Base-by-base conservation (phyloP, 805 yeast genomes). In the Wickerhamomyces pijperi region DNA sequence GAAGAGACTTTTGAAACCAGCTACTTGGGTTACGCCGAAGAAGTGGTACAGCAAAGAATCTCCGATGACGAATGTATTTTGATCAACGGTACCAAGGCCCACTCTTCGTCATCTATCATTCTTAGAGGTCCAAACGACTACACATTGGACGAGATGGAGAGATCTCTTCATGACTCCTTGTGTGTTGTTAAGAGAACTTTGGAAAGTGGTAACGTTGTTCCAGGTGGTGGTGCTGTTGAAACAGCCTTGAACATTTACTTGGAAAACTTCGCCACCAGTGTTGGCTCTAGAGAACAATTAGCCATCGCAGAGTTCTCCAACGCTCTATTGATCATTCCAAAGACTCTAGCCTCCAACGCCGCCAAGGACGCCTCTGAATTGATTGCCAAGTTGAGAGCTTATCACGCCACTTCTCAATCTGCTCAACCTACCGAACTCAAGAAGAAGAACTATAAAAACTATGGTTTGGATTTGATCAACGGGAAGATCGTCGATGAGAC, bases 151-250 rank as follows among this genome's bases (percentile, higher is more conserved):
- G 99, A 92, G 67, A 90, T 94, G 97, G 96, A 92, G 65, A 77
- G 99, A 63, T 87, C 97, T 0, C 62, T 94, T 44, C 97, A 86
- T 55, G 99, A 92, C 59, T 84, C 97, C 3, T 69, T 92, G 47
- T 78, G 86, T 35, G 98, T 92, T 29, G 95, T 92, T 29, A 92
- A 92, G 67, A 78, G 98, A 58, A 87, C 97, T 12, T 72, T 94
- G 49, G 98, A 92, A 63, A 78, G 90, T 54, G 97, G 97, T 17
- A 65, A 74, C 48, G 88, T 94, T 42, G 98, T 92, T 5, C 97
- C 98, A 34, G 99, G 99, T 45, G 99, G 99, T 48, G 99, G 99
- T 44, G 97, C 97, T 7, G 98, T 92, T 28, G 99, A 92, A 65
- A 73, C 95, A 38, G 97, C 97, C 3, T 72, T 92, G 56, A 88